Conservation (phyloP, 164 flowering plant genomes). For the Pachysandra terminalis region DNA sequence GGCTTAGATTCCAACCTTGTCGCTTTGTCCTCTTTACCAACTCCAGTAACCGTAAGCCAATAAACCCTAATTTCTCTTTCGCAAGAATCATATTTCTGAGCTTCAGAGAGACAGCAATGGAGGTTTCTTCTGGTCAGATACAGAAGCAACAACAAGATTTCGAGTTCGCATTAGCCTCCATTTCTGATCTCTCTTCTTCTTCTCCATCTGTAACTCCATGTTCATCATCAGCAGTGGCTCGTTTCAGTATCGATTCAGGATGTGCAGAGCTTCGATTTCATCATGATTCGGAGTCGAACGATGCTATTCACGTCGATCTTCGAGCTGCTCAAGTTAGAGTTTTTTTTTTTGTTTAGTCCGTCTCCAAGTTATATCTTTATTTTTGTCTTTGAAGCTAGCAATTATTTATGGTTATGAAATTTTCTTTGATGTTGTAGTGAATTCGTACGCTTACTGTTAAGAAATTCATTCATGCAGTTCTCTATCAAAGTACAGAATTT, state of each 20-base stretch:
- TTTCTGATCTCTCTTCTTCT: constrained; percentile 43
- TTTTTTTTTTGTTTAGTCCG: not conserved
- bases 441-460: not conserved
- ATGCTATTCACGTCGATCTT: constrained; percentile 37
- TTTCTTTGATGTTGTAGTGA: not conserved
- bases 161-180: constrained; percentile 51
- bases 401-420: not conserved
- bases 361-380: not conserved
- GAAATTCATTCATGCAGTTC: not conserved
- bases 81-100: no score
- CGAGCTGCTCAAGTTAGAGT: constrained; percentile 42
- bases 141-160: constrained; percentile 18
- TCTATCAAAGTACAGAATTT: not conserved
- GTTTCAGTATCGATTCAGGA: constrained; percentile 40
- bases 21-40: not conserved
- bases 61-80: constrained; percentile 11
- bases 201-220: constrained; percentile 21
- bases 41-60: no score
- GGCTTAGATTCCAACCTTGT: not conserved
- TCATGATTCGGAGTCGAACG: constrained; percentile 28
- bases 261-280: constrained; percentile 44
- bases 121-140: constrained; percentile 34
- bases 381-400: not conserved
- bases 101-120: constrained; percentile 27
- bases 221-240: constrained; percentile 37